phyloP scores from a whole-genome alignment of 345 rosid genomes.

The Erodium maritimum region DNA sequence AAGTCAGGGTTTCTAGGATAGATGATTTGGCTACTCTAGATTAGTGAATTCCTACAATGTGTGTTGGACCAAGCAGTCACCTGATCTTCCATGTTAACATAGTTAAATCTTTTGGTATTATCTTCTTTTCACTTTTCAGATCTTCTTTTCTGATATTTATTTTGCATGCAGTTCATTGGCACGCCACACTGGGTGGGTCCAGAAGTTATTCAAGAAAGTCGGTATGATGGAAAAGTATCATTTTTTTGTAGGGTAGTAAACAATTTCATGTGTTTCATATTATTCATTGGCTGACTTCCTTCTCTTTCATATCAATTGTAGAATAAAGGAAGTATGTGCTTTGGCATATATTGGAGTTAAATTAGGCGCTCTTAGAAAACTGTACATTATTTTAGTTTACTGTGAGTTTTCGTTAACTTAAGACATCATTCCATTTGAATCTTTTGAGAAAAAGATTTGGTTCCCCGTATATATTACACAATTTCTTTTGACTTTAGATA shows the following conservation, averaged over 20 bases:
- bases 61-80: too few species aligned
- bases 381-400: too few species aligned
- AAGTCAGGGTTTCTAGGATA: not conserved
- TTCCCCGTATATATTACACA: not conserved
- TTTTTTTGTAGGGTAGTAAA: slow-evolving; percentile 2
- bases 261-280: not conserved
- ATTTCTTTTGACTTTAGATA: too few species aligned
- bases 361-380: too few species aligned
- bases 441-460: not conserved
- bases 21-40: not conserved
- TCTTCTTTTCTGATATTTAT: slow-evolving; percentile 1
- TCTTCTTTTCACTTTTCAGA: slow-evolving; percentile 1
- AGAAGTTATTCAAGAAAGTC: slow-evolving; percentile 98
- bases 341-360: too few species aligned
- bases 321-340: too few species aligned
- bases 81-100: not conserved
- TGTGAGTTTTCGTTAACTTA: not conserved
- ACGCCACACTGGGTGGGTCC: slow-evolving; percentile 99
- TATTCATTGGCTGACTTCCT: not conserved
- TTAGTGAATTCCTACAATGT: too few species aligned
- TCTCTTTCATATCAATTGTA: too few species aligned
- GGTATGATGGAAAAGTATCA: slow-evolving; percentile 95
- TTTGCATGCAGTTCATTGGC: slow-evolving; percentile 65
- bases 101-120: not conserved
- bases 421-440: not conserved